Evolutionary conservation across 2,329 filamentous ascomycete genomes (phyloP).

Genomic region (Claviceps quebecensis): DNA sequence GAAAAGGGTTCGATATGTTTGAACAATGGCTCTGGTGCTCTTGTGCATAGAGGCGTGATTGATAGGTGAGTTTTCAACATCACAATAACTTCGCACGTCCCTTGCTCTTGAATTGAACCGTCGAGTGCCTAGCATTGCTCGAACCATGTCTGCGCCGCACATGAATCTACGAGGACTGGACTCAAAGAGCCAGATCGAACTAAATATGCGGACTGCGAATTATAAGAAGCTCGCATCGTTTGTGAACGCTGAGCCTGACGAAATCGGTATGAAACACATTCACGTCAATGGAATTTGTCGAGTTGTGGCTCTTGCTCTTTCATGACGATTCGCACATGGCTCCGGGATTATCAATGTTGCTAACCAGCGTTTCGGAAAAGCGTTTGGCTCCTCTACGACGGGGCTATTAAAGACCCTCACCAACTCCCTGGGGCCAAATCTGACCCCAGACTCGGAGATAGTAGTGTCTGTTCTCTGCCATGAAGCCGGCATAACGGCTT

Average conservation of each 20-base stretch:
- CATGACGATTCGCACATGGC: not conserved
- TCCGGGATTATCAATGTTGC: not conserved
- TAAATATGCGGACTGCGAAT: constrained; percentile 1
- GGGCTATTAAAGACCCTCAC: constrained; percentile 62
- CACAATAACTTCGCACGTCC: too few species aligned
- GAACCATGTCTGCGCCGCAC: constrained; percentile 6
- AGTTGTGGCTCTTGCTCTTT: not conserved
- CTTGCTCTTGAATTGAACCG: not conserved
- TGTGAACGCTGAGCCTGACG: constrained; percentile 1
- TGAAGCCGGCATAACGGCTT: constrained; percentile 63
- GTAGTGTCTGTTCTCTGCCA: constrained; percentile 61
- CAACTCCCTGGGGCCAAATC: constrained; percentile 26
- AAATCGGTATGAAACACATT: not conserved
- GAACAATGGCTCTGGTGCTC: constrained; percentile 5
- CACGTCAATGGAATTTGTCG: too few species aligned
- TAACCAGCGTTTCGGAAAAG: constrained; percentile 14
- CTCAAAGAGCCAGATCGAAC: constrained; percentile 4
- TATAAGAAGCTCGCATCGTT: constrained; percentile 5
- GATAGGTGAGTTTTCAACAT: not conserved
- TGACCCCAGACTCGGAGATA: constrained; percentile 35
- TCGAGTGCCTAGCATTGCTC: constrained; percentile 1
- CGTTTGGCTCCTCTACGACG: constrained; percentile 60
- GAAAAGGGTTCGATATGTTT: not conserved
- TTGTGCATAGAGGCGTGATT: not conserved
- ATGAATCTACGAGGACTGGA: constrained; percentile 7